Evolutionary conservation across 2,329 filamentous ascomycete genomes (phyloP), one percentile per base, ranked within the genome.

Genomic region (Chaetomium sp.): DNA sequence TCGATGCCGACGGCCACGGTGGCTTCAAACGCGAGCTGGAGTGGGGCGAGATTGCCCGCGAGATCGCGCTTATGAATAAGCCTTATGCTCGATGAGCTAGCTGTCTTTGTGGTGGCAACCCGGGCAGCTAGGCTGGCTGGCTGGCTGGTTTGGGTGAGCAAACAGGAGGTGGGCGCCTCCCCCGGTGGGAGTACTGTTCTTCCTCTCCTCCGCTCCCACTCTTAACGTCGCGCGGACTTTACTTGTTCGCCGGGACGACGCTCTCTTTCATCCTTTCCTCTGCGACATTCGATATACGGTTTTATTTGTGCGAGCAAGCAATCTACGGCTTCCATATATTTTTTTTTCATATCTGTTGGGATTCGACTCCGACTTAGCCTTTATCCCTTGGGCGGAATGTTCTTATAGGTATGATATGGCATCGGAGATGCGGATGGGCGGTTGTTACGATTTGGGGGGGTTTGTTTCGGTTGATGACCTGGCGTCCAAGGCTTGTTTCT

Each of bases 21-120:
- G 51, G 75, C 7, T 70, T 90, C 64, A 88, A 86, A 71, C 84
- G 94, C 69, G 93, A 97, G 73, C 81, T 98, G 33, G 95, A 98
- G 78, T 99, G 95, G 95, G 85, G 86, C 8, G 91, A 92, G 56
- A 90, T 98, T 67, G 85, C 92, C 7, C 85, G 93, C 70, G 94
- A 98, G 78, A 93, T 99, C 70, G 93, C 95, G 4, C 82, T 94
- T 31, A 96, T 99, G 92, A 99, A 99, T 75, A 89, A 91, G 72
- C 95, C 95, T 19, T 98, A 98, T 78, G 89, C 91, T 21, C 83
- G 90, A 49, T 67, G 58, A 66, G 60, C 9, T 10, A 23, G 45
- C 29, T 16, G 12, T 12, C 38, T 42, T n/a, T n/a, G n/a, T n/a
- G n/a, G n/a, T n/a, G n/a, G n/a, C n/a, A n/a, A n/a, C n/a, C n/a